phyloP scores from a whole-genome alignment of 2,329 filamentous ascomycete genomes.

The Sclerotinia sclerotiorum region DNA sequence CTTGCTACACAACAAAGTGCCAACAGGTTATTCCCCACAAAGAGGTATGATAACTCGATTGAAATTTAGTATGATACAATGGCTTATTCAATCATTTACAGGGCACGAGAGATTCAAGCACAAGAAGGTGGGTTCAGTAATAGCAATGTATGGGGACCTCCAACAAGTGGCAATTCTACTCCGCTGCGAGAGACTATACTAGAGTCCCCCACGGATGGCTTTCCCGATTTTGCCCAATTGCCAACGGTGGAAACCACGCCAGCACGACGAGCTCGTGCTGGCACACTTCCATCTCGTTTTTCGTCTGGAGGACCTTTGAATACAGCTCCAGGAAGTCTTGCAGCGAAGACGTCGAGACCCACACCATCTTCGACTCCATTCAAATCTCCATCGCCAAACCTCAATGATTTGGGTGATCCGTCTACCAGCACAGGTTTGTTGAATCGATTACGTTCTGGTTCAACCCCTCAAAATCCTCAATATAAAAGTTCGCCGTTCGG shows the following conservation, averaged over 20 bases:
- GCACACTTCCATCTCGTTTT: slow-evolving; percentile 94
- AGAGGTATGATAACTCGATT: slow-evolving; percentile 65
- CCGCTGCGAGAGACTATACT: slow-evolving; percentile 96
- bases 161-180: slow-evolving; percentile 93
- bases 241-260: slow-evolving; percentile 65
- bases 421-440: slow-evolving; percentile 69
- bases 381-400: slow-evolving; percentile 62
- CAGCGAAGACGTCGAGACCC: slow-evolving; percentile 76
- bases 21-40: slow-evolving; percentile 81
- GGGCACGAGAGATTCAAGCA: slow-evolving; percentile 93
- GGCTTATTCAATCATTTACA: slow-evolving; percentile 43
- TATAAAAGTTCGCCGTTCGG: slow-evolving; percentile 74
- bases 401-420: slow-evolving; percentile 48
- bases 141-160: slow-evolving; percentile 83
- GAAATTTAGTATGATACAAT: not conserved
- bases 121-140: slow-evolving; percentile 73
- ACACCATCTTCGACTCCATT: slow-evolving; percentile 88
- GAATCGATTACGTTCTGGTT: slow-evolving; percentile 85
- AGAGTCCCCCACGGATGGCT: slow-evolving; percentile 93
- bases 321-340: slow-evolving; percentile 46
- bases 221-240: slow-evolving; percentile 81
- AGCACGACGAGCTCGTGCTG: slow-evolving; percentile 78
- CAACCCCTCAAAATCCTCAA: slow-evolving; percentile 85
- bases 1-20: slow-evolving; percentile 50
- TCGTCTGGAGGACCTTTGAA: slow-evolving; percentile 68